phyloP scores from a whole-genome alignment of 2,329 filamentous ascomycete species.

The Furcasterigmium sp. region DNA sequence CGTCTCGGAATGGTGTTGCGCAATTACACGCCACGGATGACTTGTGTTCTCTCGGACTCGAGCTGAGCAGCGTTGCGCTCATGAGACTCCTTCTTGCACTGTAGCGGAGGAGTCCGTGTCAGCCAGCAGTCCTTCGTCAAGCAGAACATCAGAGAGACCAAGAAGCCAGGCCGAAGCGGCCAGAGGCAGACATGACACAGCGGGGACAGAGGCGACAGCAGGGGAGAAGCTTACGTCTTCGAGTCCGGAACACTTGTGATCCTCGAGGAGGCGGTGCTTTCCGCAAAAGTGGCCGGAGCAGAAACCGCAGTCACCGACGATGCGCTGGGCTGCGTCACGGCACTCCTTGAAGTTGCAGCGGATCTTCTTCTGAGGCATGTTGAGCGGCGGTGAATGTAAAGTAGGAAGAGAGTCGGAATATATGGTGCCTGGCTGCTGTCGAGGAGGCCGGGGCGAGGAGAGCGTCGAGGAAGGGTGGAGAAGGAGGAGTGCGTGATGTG shows the following conservation, averaged over 20 bases:
- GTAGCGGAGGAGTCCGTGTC: conserved; percentile 21
- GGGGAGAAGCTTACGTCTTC: conserved; percentile 65
- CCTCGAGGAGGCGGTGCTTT: conserved; percentile 89
- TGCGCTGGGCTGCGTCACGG: conserved; percentile 80
- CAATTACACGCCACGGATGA: conserved; percentile 88
- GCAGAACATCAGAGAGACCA: conserved; percentile 29
- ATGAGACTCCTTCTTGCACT: conserved; percentile 96
- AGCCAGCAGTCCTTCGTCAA: conserved; percentile 27
- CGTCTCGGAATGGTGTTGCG: too few relatives aligned
- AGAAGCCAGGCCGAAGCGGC: conserved; percentile 28
- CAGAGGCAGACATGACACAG: neutral
- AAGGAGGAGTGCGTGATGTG: conserved; percentile 2
- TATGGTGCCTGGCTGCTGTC: neutral
- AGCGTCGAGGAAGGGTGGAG: neutral
- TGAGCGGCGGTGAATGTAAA: conserved; percentile 17
- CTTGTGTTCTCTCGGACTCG: conserved; percentile 86
- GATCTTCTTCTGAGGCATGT: conserved; percentile 69
- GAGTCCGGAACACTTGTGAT: conserved; percentile 86
- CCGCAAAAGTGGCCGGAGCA: conserved; percentile 92
- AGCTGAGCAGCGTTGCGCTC: conserved; percentile 90
- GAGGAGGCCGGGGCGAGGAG: conserved; percentile 2
- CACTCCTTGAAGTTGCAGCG: conserved; percentile 88
- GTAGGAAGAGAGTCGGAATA: conserved; percentile 2
- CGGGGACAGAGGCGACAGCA: conserved; percentile 4
- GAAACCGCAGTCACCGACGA: conserved; percentile 94